These are phyloP conservation scores for Cladosporium sp. DNA, from an alignment of 2,329 filamentous ascomycete genomes.

Conservation along the genomic window DNA sequence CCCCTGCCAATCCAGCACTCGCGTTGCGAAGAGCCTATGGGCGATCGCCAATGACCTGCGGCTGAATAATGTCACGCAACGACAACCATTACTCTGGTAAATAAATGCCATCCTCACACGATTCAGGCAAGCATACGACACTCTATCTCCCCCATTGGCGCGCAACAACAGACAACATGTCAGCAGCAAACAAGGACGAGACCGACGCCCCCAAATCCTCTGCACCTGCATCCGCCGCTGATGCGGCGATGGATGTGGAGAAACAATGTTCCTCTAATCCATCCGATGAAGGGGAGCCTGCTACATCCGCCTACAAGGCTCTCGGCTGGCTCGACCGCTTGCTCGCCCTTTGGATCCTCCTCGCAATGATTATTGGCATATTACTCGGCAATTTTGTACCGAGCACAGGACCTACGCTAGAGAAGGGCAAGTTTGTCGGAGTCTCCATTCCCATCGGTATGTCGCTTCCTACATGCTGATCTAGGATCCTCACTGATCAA, in stretches of 20 bases:
- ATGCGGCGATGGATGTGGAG: background rate
- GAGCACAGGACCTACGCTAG: slow-evolving; percentile 55
- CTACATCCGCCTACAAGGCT: slow-evolving; percentile 30
- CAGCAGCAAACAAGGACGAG: too few species aligned
- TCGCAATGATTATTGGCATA: slow-evolving; percentile 71
- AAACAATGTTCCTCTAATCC: background rate
- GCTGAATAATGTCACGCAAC: too few species aligned
- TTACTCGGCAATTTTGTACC: slow-evolving; percentile 70
- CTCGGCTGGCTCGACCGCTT: slow-evolving; percentile 41
- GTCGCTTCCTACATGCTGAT: background rate
- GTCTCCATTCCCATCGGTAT: slow-evolving; percentile 58
- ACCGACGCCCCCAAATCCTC: too few species aligned
- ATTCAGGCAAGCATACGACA: too few species aligned
- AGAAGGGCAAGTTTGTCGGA: slow-evolving; percentile 67
- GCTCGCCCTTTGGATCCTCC: slow-evolving; percentile 59
- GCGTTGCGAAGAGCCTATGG: too few species aligned
- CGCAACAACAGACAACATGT: too few species aligned
- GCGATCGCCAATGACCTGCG: too few species aligned
- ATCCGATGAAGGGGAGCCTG: background rate
- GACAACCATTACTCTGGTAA: too few species aligned
- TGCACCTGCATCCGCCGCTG: background rate
- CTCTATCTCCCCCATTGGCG: too few species aligned
- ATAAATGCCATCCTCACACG: too few species aligned
- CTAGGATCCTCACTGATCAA: background rate
- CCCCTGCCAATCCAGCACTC: too few species aligned